Evolutionary conservation across 1,139 yeast species (phyloP), one percentile per base, ranked within the genome.

Genomic region (Yamadazyma conglobata): DNA sequence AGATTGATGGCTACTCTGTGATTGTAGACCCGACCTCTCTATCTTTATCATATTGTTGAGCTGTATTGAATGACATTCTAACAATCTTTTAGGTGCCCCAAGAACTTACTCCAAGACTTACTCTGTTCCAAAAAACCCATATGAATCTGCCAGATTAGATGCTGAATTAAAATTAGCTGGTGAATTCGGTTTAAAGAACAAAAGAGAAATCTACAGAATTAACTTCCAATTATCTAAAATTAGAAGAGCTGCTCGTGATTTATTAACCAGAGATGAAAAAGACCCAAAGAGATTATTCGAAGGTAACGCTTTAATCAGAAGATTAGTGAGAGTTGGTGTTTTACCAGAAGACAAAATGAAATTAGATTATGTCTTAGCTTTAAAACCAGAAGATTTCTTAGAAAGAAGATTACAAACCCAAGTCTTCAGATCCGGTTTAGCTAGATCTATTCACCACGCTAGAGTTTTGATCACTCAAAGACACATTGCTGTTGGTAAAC

Each of bases 371-470:
- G 99, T 91, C 60, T 80, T 91, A 72, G 96, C 99, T 63, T 84
- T 91, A 66, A 84, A 86, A 72, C 75, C 87, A 61, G 98, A 91
- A 79, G 98, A 93, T 74, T 91, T 91, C 93, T 84, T 91, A 76
- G 99, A 91, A 79, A 89, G 98, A 83, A 87, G 99, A 80, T 83
- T 91, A 70, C 99, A 91, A 80, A 93, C 99, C 67, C 99, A 91
- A 79, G 99, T 91, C 54, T 91, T 91, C 96, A 91, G 91, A 81
- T 84, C 88, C 59, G 99, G 99, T 67, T 83, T 93, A 68, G 99
- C 99, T 64, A 91, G 93, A 79, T 89, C 97, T 58, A 86, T 91
- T 64, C 99, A 91, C 83, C 99, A 91, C 78, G 98, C 99, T 54
- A 91, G 99, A 82, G 95, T 91, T 54, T 84, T 91, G 74, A 91